Percentiles rank a stretch among this genome's conserved stretches.
Conservation (phyloP, 139 green algal genomes). For the Chlamydomonas sphaeroides region DNA sequence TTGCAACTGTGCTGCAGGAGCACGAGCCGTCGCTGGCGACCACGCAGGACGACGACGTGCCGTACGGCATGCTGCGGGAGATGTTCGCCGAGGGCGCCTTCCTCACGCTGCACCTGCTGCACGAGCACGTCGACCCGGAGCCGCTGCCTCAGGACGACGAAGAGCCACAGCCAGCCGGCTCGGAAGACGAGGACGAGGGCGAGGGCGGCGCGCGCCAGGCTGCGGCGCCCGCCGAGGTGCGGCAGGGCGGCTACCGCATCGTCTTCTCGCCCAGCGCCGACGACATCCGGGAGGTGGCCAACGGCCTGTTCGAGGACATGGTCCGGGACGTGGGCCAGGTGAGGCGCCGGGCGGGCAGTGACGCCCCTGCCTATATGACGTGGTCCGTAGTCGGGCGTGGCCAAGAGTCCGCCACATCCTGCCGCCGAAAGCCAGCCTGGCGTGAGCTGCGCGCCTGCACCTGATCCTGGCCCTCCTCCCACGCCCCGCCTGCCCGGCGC, state of each 20-base stretch:
- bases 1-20: no score
- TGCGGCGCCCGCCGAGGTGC: not conserved
- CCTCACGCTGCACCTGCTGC: slow-evolving; percentile 39
- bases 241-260: slow-evolving; percentile 3
- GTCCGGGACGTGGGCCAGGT: slow-evolving; percentile 42
- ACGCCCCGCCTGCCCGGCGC: no score
- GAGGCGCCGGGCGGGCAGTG: not conserved
- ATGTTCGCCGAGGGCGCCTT: slow-evolving; percentile 46
- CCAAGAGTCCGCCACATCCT: no score
- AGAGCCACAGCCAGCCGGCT: not conserved
- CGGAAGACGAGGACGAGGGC: not conserved
- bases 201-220: not conserved
- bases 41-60: not conserved
- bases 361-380: no score
- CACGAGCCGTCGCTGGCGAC: slow-evolving; percentile 4
- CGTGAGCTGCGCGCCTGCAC: no score
- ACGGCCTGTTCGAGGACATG: slow-evolving; percentile 53
- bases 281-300: slow-evolving; percentile 45
- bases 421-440: no score
- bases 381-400: no score
- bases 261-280: not conserved
- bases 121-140: slow-evolving; percentile 13
- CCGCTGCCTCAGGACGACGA: not conserved
- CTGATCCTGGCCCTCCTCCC: no score
- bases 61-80: slow-evolving; percentile 41